Base-by-base conservation (phyloP, 2,329 filamentous ascomycete genomes). In the Emergomyces orientalis region DNA sequence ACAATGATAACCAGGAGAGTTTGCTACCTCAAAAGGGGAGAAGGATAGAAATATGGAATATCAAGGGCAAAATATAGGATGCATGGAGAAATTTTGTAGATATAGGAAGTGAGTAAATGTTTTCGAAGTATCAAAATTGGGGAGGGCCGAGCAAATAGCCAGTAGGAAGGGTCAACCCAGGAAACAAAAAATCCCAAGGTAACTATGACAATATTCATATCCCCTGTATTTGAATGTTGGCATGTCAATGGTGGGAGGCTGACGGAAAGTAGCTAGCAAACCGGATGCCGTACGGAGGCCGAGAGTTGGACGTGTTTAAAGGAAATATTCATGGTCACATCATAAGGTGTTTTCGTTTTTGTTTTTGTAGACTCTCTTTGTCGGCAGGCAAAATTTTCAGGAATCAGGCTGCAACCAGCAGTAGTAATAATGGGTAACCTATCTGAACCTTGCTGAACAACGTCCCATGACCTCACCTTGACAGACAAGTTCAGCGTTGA, bases 391-490 rank as follows among this genome's bases (percentile, higher is more conserved):
- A 39, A 37, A n/a, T 54, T 54, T 56, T 14, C 8, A 7, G 32
- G 32, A 14, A 37, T 56, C 19, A 34, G 32, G 34, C 32, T 37
- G 32, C 32, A 56, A 56, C 32, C 32, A 37, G n/a, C 2, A 39
- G 11, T 11, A 39, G n/a, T 34, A 56, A 25, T 17, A 13, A n/a
- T 54, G 34, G 4, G 9, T 17, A 14, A 56, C n/a, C n/a, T 56
- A 88, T 77, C 85, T 80, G 82, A 97, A 97, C 74, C 91, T 86
- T 64, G 93, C 90, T 67, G 92, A 88, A 84, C 93, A 97, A 67
- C 93, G 87, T 68, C 94, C 94, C 94, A 97, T 99, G 68, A 99
- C 91, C 77, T 97, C 94, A 72, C 94, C 94, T 77, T 99, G 94
- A 79, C 94, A 99, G n/a, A 97, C 93, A 47, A 99, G 81, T 80